Evolutionary conservation across 495 filamentous ascomycete species (phyloP).

Genomic region (Podospora pseudocomata): DNA sequence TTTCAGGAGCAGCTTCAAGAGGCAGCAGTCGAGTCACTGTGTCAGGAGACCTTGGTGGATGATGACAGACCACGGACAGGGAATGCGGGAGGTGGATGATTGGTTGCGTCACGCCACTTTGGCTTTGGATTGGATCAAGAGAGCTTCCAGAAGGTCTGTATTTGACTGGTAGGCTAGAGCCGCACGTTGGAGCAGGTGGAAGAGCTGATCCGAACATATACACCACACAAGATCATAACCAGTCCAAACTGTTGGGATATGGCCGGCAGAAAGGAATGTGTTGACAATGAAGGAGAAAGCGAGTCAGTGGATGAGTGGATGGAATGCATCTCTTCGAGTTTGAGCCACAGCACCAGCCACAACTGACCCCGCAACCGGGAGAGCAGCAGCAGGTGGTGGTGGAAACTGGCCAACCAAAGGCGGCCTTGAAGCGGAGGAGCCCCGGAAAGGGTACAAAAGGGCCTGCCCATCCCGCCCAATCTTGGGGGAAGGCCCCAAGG

Average conservation of each 20-base stretch:
- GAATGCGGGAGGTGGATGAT: background rate
- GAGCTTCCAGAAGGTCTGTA: background rate
- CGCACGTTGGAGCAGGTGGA: background rate
- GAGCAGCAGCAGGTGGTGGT: background rate
- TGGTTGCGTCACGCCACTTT: slow-evolving; percentile 17
- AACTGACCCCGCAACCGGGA: slow-evolving; percentile 29
- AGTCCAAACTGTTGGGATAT: background rate
- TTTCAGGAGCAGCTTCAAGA: background rate
- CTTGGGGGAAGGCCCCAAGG: slow-evolving; percentile 18
- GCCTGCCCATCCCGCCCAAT: slow-evolving; percentile 26
- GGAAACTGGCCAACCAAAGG: slow-evolving; percentile 7
- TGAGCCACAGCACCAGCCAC: slow-evolving; percentile 29
- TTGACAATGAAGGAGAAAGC: background rate
- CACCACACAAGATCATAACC: background rate
- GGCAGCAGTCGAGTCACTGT: slow-evolving; percentile 8
- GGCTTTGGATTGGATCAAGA: background rate
- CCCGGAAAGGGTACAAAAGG: slow-evolving; percentile 30
- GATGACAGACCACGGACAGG: slow-evolving; percentile 4
- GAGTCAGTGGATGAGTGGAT: background rate
- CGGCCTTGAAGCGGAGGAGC: slow-evolving; percentile 9
- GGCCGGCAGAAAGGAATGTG: slow-evolving; percentile 7
- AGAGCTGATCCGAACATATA: background rate
- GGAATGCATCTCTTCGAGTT: background rate
- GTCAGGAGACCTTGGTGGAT: slow-evolving; percentile 17
- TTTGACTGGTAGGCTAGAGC: background rate